Base-by-base conservation (phyloP, 1,139 yeast genomes). In the Dujonia santamariae region DNA sequence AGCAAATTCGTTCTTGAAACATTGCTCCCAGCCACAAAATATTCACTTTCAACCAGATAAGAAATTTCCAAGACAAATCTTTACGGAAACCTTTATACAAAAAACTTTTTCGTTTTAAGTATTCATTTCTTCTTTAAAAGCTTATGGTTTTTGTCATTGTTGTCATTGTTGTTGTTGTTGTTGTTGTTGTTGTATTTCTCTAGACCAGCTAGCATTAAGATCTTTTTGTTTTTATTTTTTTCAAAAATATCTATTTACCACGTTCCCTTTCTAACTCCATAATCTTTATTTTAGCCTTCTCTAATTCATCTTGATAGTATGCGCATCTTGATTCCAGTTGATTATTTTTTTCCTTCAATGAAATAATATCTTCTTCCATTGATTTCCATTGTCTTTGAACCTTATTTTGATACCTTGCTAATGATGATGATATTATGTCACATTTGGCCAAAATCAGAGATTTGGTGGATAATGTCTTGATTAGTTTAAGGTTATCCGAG, bases 401-500 rank as follows among this genome's bases (percentile, higher is more conserved):
- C 11, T 19, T 21, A 14, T 6, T 28, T 28, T 32, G 9, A 28
- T 8, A 13, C 4, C 20, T 26, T 17, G 16, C 4, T 6, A 33
- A 12, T n/a, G 19, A 23, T 6, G 5, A 4, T 8, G 30, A 9
- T 11, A 29, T 29, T 5, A 14, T 28, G n/a, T 27, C 32, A 15
- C 35, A 32, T 19, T 19, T 30, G 4, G 26, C 4, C 16, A 26
- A 11, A 7, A 23, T 30, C 16, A 19, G 19, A 8, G 26, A 25
- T 9, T 30, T 34, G 4, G 26, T 16, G 13, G 35, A 12, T 9
- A 27, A 21, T 9, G 54, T 42, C 34, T 47, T 49, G 11, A 61
- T 56, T 11, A 51, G 37, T 26, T 47, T 46, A 7, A 60, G 37
- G 30, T 53, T 59, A 27, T 55, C 60, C 27, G 41, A 44, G 7